Evolutionary conservation across 73 alveolate species (phyloP).

Genomic region (Diophrys sp.): DNA sequence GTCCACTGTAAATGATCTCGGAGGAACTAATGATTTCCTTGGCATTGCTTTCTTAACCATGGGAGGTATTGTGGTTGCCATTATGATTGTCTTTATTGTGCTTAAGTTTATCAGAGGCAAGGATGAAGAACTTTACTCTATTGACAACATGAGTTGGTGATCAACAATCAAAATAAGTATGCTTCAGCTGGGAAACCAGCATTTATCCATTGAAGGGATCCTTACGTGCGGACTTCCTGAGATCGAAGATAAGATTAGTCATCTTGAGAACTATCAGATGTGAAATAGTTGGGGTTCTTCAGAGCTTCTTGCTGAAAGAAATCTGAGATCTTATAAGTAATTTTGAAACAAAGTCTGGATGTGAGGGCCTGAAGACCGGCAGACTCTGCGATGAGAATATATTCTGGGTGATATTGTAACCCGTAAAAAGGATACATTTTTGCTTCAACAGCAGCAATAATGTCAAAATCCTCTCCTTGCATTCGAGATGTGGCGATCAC

Average conservation of each 20-base stretch:
- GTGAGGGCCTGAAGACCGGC: background rate
- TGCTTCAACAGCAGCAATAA: conserved; percentile 60
- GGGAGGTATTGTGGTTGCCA: conserved; percentile 40
- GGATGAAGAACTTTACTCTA: background rate
- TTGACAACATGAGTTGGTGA: too few relatives aligned
- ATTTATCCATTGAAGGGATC: background rate
- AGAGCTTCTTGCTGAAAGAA: background rate
- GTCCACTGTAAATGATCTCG: conserved; percentile 53
- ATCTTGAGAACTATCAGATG: too few relatives aligned
- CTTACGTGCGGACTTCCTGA: too few relatives aligned
- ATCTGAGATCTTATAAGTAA: background rate
- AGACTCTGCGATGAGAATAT: background rate
- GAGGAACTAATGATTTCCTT: conserved; percentile 67
- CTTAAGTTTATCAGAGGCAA: background rate
- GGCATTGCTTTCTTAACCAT: conserved; percentile 50
- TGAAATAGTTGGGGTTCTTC: background rate
- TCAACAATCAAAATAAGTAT: too few relatives aligned
- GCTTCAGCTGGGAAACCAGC: background rate
- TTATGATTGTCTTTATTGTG: background rate
- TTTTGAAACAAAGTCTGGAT: background rate
- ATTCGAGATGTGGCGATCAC: too few relatives aligned
- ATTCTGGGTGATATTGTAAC: conserved; percentile 69
- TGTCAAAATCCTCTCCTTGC: too few relatives aligned
- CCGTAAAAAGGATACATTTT: conserved; percentile 51
- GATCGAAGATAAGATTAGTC: too few relatives aligned